Evolutionary conservation across 257 asterid species (phyloP), one percentile per base, ranked within the genome.

Genomic region (Anisodus tanguticus): DNA sequence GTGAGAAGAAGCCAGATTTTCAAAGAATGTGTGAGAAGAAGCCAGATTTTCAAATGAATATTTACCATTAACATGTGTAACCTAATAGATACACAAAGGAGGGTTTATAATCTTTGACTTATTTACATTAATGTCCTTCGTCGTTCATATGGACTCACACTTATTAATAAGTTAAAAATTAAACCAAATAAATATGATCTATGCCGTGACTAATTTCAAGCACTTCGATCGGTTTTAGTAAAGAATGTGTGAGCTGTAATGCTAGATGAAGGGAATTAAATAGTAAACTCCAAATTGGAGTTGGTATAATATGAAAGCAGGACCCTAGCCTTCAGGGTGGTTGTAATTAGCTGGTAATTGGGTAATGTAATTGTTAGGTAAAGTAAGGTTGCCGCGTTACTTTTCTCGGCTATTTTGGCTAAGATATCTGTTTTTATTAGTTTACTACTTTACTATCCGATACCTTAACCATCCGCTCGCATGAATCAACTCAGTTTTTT

Each of bases 371-470:
- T 19, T 19, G 9, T 19, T 19, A 8, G 68, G 37, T 60, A 8
- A 62, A 62, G 17, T 54, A 66, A 66, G n/a, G 19, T 66, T 66
- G 9, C 19, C 72, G 35, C 35, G 39, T 63, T 63, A 4, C 41
- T 26, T 88, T 88, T 89, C 88, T 87, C 91, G 89, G 91, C 90
- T 31, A 89, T 87, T 89, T 91, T 89, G 90, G 90, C 87, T 88
- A 84, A 87, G 91, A 88, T 91, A 10, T 53, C 0, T 53, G 1
- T 54, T 54, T 1, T 54, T 54, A 54, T 54, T 13, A 3, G 5
- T 54, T 4, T 54, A 54, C 11, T 11, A 11, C 3, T 54, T 4
- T 54, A 54, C 11, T 11, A 11, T 11, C 11, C 10, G 58, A 54
- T 31, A 31, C 35, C 35, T 31, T 31, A 31, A 31, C 35, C 35